Evolutionary conservation across 164 flowering plant species (phyloP), one percentile per base, ranked within the genome.

Genomic region (Liriodendron chinense): DNA sequence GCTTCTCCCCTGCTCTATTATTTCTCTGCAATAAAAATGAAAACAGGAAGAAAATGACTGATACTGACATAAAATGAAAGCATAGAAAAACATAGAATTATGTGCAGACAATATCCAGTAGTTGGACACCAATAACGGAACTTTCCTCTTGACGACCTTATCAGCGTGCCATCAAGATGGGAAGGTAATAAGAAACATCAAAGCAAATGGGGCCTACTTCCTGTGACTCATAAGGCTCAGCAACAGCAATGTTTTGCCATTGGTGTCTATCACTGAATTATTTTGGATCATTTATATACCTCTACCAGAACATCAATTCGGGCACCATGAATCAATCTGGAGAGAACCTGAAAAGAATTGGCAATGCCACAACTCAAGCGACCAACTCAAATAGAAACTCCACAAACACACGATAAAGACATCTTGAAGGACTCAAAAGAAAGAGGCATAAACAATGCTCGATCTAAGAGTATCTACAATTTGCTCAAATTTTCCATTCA

Each of bases 251-350:
- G 47, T 34, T 20, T 34, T 34, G 26, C 0, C 9, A 67, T 28
- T 12, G 8, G 28, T 67, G 47, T 25, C 28, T n/a, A 67, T 7
- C 34, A 25, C 20, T 8, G 10, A 47, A 26, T 67, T 43, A 34
- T 10, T 18, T 67, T 22, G 9, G 20, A 25, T 67, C 47, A 64
- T 64, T 34, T 34, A 57, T 68, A 21, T 87, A 91, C 96, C 96
- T 94, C 97, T 5, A 86, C 77, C 86, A 94, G 78, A 43, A 92
- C 79, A 80, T 91, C 94, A 81, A 94, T 85, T 74, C 87, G 84
- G 80, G 83, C 88, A 67, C 91, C 94, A 6, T 86, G 84, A 74
- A 90, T 86, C 88, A 94, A 84, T 81, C 86, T 75, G 5, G 91
- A 89, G 3, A 56, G 70, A 7, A 73, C 88, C 92, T 91, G 81